Conservation (phyloP, 2,329 filamentous ascomycete species). For the Didymella sp. region DNA sequence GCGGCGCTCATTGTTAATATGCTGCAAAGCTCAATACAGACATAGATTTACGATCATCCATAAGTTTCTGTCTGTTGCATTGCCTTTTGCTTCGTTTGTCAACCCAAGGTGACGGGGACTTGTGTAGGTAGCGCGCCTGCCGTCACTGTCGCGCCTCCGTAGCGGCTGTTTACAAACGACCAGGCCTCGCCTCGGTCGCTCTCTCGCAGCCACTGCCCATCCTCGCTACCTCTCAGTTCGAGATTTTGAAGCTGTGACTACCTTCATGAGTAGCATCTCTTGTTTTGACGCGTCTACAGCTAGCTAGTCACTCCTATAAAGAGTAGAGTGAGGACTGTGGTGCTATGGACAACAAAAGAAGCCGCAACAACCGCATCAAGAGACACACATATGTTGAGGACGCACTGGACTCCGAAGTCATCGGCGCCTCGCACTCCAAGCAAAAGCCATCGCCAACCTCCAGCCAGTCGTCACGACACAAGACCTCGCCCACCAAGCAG, state of each 20-base stretch:
- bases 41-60: constrained; percentile 15
- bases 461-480: too few relatives aligned
- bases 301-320: too few relatives aligned
- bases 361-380: too few relatives aligned
- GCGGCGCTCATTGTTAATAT: constrained; percentile 18
- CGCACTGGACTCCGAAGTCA: too few relatives aligned
- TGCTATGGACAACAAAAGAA: too few relatives aligned
- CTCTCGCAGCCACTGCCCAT: neutral
- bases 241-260: neutral
- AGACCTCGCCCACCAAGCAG: too few relatives aligned
- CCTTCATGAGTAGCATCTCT: too few relatives aligned
- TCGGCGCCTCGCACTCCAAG: too few relatives aligned
- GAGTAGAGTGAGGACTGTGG: too few relatives aligned
- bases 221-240: neutral
- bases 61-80: neutral
- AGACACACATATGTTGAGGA: too few relatives aligned
- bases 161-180: neutral
- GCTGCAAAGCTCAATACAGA: constrained; percentile 17
- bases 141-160: neutral
- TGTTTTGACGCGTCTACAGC: too few relatives aligned
- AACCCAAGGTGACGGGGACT: neutral
- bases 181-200: neutral
- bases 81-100: neutral
- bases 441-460: too few relatives aligned
- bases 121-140: neutral